These are phyloP conservation scores for Mortierella sp. DNA, from an alignment of 371 early-diverging fungal genomes.

Conservation along the genomic window DNA sequence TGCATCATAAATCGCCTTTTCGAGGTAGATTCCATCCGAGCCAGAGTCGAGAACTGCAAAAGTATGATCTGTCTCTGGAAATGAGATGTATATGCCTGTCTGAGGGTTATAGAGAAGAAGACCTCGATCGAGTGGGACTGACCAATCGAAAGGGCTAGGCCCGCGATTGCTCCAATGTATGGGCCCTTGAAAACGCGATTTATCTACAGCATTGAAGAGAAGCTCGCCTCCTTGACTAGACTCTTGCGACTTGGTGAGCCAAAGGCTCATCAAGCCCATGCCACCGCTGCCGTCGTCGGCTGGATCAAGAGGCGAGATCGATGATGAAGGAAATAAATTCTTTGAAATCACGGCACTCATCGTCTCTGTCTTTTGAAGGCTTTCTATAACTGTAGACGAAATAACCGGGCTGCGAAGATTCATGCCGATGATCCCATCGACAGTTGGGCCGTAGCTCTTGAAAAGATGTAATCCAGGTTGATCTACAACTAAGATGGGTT, in stretches of 20 bases:
- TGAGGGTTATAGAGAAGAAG: slow-evolving; percentile 11
- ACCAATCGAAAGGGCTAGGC: slow-evolving; percentile 42
- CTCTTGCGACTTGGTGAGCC: slow-evolving; percentile 25
- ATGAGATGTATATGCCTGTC: neutral
- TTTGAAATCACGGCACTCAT: neutral
- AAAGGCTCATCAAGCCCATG: slow-evolving; percentile 45
- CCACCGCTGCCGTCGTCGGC: neutral
- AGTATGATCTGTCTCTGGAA: slow-evolving; percentile 17
- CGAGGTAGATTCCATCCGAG: slow-evolving; percentile 47
- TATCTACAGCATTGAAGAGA: slow-evolving; percentile 35
- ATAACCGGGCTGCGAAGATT: slow-evolving; percentile 25
- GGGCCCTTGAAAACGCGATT: slow-evolving; percentile 9
- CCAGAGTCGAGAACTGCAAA: slow-evolving; percentile 53
- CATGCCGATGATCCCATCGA: slow-evolving; percentile 48
- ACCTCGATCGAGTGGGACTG: slow-evolving; percentile 32
- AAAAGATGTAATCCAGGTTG: slow-evolving; percentile 28
- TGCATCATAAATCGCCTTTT: slow-evolving; percentile 16
- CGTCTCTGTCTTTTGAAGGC: slow-evolving; percentile 16
- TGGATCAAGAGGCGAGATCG: neutral
- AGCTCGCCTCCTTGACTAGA: slow-evolving; percentile 37
- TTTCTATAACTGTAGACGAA: slow-evolving; percentile 34
- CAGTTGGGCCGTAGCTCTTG: slow-evolving; percentile 31
- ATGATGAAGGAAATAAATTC: neutral
- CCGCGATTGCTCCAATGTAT: slow-evolving; percentile 38
- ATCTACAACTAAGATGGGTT: slow-evolving; percentile 38